Evolutionary conservation across 495 filamentous ascomycete genomes (phyloP).

Genomic region (Penicillium soppii): DNA sequence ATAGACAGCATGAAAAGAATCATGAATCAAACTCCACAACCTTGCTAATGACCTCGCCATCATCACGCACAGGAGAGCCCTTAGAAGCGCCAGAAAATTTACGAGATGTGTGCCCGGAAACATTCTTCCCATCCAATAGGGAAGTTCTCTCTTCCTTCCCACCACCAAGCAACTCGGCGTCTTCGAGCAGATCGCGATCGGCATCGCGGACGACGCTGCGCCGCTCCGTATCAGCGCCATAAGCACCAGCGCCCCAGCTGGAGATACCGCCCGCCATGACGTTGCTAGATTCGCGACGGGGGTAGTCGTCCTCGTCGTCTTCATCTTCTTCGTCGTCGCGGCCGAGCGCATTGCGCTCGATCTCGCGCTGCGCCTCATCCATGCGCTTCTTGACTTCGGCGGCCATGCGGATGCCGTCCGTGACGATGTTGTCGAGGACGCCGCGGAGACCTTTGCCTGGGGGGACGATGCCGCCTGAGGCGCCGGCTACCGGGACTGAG

Average conservation of each 20-base stretch:
- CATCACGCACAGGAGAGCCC: constrained; percentile 9
- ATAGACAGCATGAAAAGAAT: constrained; percentile 5
- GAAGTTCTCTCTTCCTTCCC: constrained; percentile 30
- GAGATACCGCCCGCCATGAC: constrained; percentile 43
- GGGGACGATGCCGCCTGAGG: constrained; percentile 53
- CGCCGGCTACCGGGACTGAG: constrained; percentile 41
- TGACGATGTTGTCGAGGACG: constrained; percentile 94
- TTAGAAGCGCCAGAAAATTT: constrained; percentile 1
- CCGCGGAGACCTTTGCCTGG: constrained; percentile 79
- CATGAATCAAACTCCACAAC: constrained; percentile 43
- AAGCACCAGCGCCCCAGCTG: constrained; percentile 47
- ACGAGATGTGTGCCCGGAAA: neutral
- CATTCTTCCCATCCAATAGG: constrained; percentile 28
- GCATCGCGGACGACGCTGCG: constrained; percentile 62
- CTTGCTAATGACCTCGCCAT: constrained; percentile 36
- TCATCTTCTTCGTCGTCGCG: constrained; percentile 66
- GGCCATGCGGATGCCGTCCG: constrained; percentile 92
- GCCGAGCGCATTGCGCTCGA: constrained; percentile 74
- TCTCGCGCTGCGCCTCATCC: constrained; percentile 85
- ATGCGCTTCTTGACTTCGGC: constrained; percentile 85
- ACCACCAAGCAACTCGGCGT: constrained; percentile 34
- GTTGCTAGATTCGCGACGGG: constrained; percentile 20
- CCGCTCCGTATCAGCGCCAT: constrained; percentile 56
- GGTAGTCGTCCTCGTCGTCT: constrained; percentile 51
- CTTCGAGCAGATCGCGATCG: constrained; percentile 75